These are phyloP conservation scores for Penicillium bialowiezense DNA, from an alignment of 495 filamentous ascomycete genomes.

Conservation along the genomic window DNA sequence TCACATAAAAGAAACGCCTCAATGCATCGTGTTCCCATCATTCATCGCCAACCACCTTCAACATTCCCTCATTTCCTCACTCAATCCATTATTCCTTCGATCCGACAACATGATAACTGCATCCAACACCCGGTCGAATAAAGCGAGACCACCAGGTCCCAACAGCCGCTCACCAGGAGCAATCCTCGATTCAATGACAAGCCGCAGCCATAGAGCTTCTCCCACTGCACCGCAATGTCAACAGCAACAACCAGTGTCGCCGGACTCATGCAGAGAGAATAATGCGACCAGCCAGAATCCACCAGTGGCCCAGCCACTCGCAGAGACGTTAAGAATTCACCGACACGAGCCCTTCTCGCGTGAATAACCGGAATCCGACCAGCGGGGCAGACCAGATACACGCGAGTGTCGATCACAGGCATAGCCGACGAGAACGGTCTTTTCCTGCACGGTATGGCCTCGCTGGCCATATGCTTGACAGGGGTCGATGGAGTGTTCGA, in stretches of 20 bases:
- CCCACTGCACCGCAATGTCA: neutral
- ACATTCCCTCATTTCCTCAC: neutral
- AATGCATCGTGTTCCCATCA: neutral
- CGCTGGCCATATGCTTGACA: conserved; percentile 67
- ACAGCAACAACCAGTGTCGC: neutral
- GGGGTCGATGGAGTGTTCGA: conserved; percentile 73
- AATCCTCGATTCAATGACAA: neutral
- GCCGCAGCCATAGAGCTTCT: neutral
- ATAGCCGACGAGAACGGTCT: conserved; percentile 76
- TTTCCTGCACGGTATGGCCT: conserved; percentile 70
- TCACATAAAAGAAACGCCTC: conserved; percentile 1
- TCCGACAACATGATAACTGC: neutral
- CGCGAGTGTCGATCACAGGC: conserved; percentile 64
- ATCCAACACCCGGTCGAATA: neutral
- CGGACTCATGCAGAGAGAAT: neutral
- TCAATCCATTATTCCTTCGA: neutral
- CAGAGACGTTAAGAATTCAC: neutral
- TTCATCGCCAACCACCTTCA: neutral
- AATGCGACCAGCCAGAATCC: neutral
- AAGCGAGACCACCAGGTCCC: neutral
- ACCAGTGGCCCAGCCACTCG: neutral
- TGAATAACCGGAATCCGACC: conserved; percentile 52
- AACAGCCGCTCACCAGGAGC: neutral
- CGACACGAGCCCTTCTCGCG: neutral
- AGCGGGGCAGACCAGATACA: conserved; percentile 18